Evolutionary conservation across 2,329 filamentous ascomycete species (phyloP).

Genomic region (Aspergillus ochraceoroseus): DNA sequence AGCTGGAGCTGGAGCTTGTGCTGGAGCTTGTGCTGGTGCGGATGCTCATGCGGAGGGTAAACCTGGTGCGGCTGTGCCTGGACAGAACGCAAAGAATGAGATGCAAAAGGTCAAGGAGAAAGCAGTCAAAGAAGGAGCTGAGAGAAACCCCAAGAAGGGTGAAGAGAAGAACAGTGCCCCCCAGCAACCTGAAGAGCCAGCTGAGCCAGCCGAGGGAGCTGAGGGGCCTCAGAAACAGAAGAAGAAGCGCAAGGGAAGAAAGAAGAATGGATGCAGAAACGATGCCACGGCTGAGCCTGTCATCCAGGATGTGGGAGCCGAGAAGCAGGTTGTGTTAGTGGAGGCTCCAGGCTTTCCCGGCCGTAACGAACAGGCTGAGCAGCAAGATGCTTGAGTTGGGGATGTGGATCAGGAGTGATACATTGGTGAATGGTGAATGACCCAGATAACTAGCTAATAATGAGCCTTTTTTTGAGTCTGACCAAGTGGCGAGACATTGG

Average conservation of each 20-base stretch:
- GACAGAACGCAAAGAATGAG: slow-evolving; percentile 24
- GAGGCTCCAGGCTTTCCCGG: neutral
- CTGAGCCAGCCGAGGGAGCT: too few species aligned
- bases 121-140: neutral
- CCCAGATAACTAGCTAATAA: too few species aligned
- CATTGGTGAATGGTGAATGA: too few species aligned
- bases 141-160: too few species aligned
- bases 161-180: too few species aligned
- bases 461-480: too few species aligned
- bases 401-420: neutral
- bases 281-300: neutral
- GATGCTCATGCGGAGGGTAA: too few species aligned
- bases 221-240: neutral
- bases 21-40: too few species aligned
- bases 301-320: slow-evolving; percentile 6
- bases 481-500: too few species aligned
- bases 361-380: neutral
- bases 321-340: slow-evolving; percentile 6
- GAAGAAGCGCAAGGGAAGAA: slow-evolving; percentile 1
- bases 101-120: slow-evolving; percentile 58
- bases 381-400: neutral
- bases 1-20: too few species aligned
- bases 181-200: too few species aligned
- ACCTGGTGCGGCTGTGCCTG: too few species aligned
- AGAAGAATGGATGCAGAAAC: slow-evolving; percentile 1